Evolutionary conservation across 2,329 filamentous ascomycete species (phyloP).

Genomic region (Colletotrichum chlorophyti): DNA sequence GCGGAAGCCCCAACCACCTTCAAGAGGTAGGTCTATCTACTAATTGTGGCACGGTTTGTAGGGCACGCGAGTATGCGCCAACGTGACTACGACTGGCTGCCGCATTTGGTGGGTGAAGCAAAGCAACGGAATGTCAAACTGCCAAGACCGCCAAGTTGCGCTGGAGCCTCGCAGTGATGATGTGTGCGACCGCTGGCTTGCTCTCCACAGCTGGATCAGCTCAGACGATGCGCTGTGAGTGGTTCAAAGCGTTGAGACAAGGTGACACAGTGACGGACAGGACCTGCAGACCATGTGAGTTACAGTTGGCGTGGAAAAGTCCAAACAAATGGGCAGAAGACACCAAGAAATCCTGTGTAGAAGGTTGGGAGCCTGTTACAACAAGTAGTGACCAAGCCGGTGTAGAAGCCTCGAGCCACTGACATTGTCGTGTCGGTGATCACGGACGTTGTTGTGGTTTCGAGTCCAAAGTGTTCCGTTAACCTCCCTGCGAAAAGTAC

Average conservation of each 20-base stretch:
- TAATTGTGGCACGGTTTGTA: neutral
- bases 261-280: slow-evolving; percentile 15
- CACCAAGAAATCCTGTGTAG: neutral
- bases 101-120: neutral
- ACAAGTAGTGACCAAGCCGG: neutral
- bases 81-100: slow-evolving; percentile 16
- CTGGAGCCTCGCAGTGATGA: slow-evolving; percentile 15
- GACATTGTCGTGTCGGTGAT: neutral
- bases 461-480: neutral
- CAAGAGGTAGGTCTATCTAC: neutral
- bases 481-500: neutral
- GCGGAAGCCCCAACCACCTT: neutral
- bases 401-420: neutral
- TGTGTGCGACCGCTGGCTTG: neutral
- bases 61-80: slow-evolving; percentile 15
- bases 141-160: slow-evolving; percentile 24
- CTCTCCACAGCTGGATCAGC: neutral
- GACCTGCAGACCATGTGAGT: slow-evolving; percentile 8
- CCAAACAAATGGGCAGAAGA: neutral
- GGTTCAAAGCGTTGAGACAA: slow-evolving; percentile 12
- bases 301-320: neutral
- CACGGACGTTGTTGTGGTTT: slow-evolving; percentile 3
- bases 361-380: neutral
- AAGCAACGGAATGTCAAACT: slow-evolving; percentile 21
- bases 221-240: slow-evolving; percentile 3